Base-by-base conservation (phyloP, 805 yeast genomes). In the Isabelozyma pseudorhagii region DNA sequence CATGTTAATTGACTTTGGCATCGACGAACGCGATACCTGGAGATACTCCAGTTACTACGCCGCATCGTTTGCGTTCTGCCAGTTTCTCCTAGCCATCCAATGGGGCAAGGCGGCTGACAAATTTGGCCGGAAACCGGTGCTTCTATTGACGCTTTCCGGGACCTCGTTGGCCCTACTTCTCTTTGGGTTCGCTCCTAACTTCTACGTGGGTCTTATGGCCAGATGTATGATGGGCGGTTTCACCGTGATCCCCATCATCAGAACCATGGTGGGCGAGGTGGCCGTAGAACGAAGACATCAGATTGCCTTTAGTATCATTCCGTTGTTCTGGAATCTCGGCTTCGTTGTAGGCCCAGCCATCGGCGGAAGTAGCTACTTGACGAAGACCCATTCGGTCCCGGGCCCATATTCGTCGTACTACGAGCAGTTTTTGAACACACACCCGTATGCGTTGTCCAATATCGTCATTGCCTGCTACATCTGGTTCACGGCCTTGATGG, bases 21-120 rank as follows among this genome's bases (percentile, higher is more conserved):
- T 81, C 11, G 79, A 80, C 13, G 80, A 79, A 44, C 74, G 79
- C n/a, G 77, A 78, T 45, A 80, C 84, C 38, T 72, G 85, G 2
- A 77, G 73, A 49, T 84, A 81, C 60, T 79, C 86, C 8, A 88
- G 89, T 6, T 82, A 82, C 57, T 64, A 83, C 49, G 76, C 85
- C 0, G 78, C 87, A 0, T 69, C 79, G 36, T 84, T 83, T 66
- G 84, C 88, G 18, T 72, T 83, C 28, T 77, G 75, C 51, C 89
- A 84, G 61, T 79, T 80, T 48, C 52, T 82, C 17, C 80, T 79
- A 44, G 79, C 83, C 40, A 74, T 81, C 38, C 76, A 79, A 49
- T 84, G 89, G 89, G 86, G 87, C 4, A 66, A 68, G 43, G 60
- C 78, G 40, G 74, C 83, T 36, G 85, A 84, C 54, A 65, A 58